phyloP scores from a whole-genome alignment of 1,284 basidiomycete species.

The Malassezia obtusa region DNA sequence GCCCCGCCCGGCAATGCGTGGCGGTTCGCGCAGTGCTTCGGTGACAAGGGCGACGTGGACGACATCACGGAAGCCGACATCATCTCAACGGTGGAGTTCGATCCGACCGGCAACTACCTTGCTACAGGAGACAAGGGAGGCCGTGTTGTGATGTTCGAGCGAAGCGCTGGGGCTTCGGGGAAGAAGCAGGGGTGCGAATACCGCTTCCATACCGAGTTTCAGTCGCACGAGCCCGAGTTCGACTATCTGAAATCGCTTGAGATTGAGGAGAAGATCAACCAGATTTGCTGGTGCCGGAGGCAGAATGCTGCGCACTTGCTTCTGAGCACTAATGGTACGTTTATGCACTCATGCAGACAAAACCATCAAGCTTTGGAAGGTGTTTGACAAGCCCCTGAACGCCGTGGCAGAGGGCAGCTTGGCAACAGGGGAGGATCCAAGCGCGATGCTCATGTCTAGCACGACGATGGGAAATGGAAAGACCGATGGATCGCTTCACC shows the following conservation, averaged over 20 bases:
- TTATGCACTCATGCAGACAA: slow-evolving; percentile 58
- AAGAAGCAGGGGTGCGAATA: slow-evolving; percentile 99
- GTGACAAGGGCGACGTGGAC: slow-evolving; percentile 67
- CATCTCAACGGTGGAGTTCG: slow-evolving; percentile 87
- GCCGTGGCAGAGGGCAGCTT: slow-evolving; percentile 96
- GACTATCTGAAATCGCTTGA: slow-evolving; percentile 99
- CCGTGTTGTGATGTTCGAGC: slow-evolving; percentile 94
- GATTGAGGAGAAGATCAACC: slow-evolving; percentile 99
- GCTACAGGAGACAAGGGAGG: slow-evolving; percentile 98
- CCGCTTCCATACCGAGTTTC: slow-evolving; percentile 99
- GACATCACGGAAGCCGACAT: slow-evolving; percentile 90
- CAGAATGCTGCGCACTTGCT: slow-evolving; percentile 96
- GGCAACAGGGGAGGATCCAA: slow-evolving; percentile 50
- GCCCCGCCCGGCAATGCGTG: slow-evolving; percentile 53
- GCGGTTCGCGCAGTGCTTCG: slow-evolving; percentile 99
- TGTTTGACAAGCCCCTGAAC: slow-evolving; percentile 93
- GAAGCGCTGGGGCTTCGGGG: slow-evolving; percentile 68
- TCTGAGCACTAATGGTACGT: slow-evolving; percentile 69
- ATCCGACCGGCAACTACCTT: slow-evolving; percentile 97
- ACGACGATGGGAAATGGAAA: not conserved
- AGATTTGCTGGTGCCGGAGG: slow-evolving; percentile 99
- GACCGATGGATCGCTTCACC: slow-evolving; percentile 22
- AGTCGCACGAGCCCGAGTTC: slow-evolving; percentile 99
- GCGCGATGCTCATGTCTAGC: slow-evolving; percentile 21
- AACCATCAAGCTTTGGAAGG: slow-evolving; percentile 99